phyloP scores from a whole-genome alignment of 441 rosid genomes.

The Populus hybrid region DNA sequence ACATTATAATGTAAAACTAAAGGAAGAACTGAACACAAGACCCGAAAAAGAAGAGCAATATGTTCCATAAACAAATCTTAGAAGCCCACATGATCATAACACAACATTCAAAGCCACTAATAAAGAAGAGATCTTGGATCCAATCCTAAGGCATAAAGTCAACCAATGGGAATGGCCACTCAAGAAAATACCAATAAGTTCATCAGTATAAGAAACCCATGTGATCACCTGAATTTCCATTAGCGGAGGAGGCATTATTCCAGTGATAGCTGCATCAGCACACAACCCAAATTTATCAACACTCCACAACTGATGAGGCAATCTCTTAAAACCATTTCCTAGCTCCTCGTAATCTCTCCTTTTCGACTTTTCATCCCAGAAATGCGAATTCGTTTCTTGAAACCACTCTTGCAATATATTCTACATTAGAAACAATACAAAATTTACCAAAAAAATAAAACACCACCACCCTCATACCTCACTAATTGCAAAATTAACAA shows the following conservation, averaged over 20 bases:
- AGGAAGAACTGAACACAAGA: background rate
- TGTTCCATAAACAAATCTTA: too few relatives aligned
- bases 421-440: conserved; percentile 27
- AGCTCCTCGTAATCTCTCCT: conserved; percentile 37
- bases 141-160: background rate
- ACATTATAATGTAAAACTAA: background rate
- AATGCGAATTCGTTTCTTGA: conserved; percentile 51
- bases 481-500: background rate
- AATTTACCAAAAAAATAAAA: background rate
- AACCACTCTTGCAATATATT: conserved; percentile 67
- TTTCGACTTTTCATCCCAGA: conserved; percentile 69
- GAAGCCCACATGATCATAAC: background rate
- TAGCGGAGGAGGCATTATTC: conserved; percentile 88
- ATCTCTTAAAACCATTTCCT: conserved; percentile 38
- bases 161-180: background rate
- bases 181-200: background rate
- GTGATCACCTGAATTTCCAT: conserved; percentile 75
- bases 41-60: background rate
- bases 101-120: background rate
- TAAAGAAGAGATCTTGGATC: background rate
- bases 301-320: conserved; percentile 88
- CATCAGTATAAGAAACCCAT: background rate
- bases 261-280: conserved; percentile 84
- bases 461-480: background rate
- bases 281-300: conserved; percentile 75